These are phyloP conservation scores for Cytospora mali DNA, from an alignment of 2,329 filamentous ascomycete genomes.

Conservation along the genomic window DNA sequence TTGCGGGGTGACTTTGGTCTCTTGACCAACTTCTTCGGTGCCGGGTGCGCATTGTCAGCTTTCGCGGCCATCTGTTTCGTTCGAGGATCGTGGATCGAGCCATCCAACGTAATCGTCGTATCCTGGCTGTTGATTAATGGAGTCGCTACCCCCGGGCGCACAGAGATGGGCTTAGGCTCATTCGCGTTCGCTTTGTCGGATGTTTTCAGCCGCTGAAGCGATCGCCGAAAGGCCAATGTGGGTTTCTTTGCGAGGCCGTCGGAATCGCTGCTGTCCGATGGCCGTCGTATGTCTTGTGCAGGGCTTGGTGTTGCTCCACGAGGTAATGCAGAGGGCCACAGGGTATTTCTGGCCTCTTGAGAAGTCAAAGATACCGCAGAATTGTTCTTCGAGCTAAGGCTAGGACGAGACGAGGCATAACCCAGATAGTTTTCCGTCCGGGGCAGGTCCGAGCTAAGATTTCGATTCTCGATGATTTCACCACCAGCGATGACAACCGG, in stretches of 20 bases:
- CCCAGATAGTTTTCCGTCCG: constrained; percentile 56
- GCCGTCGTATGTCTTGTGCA: constrained; percentile 41
- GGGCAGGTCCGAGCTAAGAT: constrained; percentile 51
- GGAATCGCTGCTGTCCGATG: constrained; percentile 61
- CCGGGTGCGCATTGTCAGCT: constrained; percentile 33
- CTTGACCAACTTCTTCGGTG: constrained; percentile 59
- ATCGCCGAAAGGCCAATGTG: constrained; percentile 58
- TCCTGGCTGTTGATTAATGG: constrained; percentile 60
- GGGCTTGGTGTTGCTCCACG: constrained; percentile 36
- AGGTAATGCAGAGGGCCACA: constrained; percentile 59
- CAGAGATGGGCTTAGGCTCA: constrained; percentile 57
- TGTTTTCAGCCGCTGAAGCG: constrained; percentile 53
- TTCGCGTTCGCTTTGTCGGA: constrained; percentile 48
- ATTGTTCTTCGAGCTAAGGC: constrained; percentile 46
- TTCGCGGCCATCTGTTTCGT: constrained; percentile 40
- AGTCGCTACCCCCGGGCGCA: constrained; percentile 41
- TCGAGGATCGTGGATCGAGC: constrained; percentile 51
- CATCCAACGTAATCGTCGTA: constrained; percentile 59
- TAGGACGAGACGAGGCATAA: constrained; percentile 44
- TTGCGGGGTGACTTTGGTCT: constrained; percentile 58
- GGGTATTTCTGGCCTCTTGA: constrained; percentile 45
- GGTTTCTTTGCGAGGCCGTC: constrained; percentile 51
- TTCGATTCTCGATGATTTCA: constrained; percentile 62
- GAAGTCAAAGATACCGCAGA: constrained; percentile 47
- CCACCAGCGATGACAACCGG: constrained; percentile 69